Conservation (phyloP, 228 moss, liverwort and hornwort genomes). For the Sphagnum magellanicum region DNA sequence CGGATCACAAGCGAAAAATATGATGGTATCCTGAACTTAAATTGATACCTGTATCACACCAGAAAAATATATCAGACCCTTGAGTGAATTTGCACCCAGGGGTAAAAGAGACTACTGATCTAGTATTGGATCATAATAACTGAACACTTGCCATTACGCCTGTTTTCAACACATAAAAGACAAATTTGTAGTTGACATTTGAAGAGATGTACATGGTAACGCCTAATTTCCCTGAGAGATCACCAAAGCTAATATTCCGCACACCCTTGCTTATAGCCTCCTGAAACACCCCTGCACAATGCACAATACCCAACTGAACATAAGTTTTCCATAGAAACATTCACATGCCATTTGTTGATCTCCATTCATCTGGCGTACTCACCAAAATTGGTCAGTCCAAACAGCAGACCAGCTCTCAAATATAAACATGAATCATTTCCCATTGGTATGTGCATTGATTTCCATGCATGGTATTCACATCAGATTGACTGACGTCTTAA, state of each 20-base stretch:
- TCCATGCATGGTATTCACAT: too few species aligned
- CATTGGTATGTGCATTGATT: too few species aligned
- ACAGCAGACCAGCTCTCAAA: too few species aligned
- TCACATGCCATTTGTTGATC: neutral
- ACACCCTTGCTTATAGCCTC: conserved; percentile 92
- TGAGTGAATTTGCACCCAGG: conserved; percentile 3
- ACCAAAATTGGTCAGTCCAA: too few species aligned
- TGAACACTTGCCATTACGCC: too few species aligned
- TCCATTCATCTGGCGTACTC: neutral
- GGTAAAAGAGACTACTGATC: too few species aligned
- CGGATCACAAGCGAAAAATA: conserved; percentile 96
- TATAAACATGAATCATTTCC: too few species aligned
- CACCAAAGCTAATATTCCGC: conserved; percentile 95
- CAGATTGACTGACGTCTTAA: too few species aligned
- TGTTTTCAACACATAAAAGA: neutral
- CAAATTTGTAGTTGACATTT: too few species aligned
- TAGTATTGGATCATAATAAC: too few species aligned
- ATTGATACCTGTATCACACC: conserved; percentile 57
- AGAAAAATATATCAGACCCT: too few species aligned
- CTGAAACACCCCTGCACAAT: conserved; percentile 74
- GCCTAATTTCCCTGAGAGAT: conserved; percentile 85
- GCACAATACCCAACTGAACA: neutral
- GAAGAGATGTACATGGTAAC: conserved; percentile 64
- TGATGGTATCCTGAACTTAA: conserved; percentile 88
- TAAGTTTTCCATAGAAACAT: neutral